phyloP scores from a whole-genome alignment of 176 grass and related monocot species.

The Pontederia crassipes region DNA sequence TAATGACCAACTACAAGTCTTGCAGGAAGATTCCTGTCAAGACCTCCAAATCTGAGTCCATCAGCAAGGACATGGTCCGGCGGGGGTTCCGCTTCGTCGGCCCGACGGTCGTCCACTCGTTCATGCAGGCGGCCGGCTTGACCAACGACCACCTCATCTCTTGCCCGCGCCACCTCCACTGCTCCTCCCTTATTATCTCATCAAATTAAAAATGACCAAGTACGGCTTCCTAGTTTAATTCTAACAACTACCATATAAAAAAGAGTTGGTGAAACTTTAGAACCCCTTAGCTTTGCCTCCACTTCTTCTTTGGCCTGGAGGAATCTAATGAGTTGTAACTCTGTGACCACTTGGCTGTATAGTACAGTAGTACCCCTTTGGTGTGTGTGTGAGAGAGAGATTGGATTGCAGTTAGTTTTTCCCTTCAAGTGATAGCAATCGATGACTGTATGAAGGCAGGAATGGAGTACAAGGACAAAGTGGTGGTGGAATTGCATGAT shows the following conservation, averaged over 20 bases:
- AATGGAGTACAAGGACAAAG: neutral
- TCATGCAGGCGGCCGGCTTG: constrained; percentile 92
- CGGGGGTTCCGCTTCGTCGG: constrained; percentile 80
- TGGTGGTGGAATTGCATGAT: neutral
- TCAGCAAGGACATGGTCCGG: constrained; percentile 98
- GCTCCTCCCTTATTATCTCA: constrained; percentile 12
- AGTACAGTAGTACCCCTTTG: neutral
- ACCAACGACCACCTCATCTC: constrained; percentile 96
- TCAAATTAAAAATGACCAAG: neutral
- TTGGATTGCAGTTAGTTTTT: neutral
- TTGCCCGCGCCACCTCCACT: constrained; percentile 78
- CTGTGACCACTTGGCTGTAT: constrained; percentile 11
- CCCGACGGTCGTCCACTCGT: constrained; percentile 82
- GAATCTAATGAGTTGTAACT: constrained; percentile 4
- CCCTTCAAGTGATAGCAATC: neutral
- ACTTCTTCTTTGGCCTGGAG: constrained; percentile 1
- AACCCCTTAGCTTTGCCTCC: neutral
- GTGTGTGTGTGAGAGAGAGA: neutral
- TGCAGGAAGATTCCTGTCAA: constrained; percentile 92
- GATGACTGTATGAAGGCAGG: neutral
- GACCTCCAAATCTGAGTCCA: constrained; percentile 92
- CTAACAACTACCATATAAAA: neutral
- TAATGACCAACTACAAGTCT: constrained; percentile 66
- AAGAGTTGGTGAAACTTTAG: neutral
- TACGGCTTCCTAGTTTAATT: neutral